Base-by-base conservation (phyloP, 352 stramenopile species). In the Globisporangium takayamanum region DNA sequence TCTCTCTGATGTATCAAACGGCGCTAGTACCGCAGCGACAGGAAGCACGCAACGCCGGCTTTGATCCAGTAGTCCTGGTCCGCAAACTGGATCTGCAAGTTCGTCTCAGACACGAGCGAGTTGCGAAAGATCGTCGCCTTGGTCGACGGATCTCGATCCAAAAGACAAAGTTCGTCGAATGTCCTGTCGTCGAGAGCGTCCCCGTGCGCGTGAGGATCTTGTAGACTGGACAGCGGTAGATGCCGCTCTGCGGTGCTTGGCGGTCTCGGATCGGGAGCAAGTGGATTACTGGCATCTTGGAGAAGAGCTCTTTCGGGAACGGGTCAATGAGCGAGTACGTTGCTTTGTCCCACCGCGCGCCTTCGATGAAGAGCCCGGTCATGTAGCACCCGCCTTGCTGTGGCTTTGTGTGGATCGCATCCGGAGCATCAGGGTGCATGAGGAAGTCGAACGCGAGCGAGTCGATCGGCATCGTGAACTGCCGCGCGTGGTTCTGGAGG, bases 141-240 rank as follows among this genome's bases (percentile, higher is more conserved):
- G 63, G 79, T 84, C 20, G 78, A 84, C 37, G 95, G 16, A 98
- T 82, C 53, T 98, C 93, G 62, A 98, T 96, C 95, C 94, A 98
- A 66, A 98, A 97, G 57, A 98, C 87, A 73, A 98, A 98, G 78
- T 98, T 98, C 26, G 95, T 98, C 37, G 87, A 97, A 68, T 98
- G 95, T 45, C 95, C 95, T 0, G 95, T 98, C 16, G 95, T 98
- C 1, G 91, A 97, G 15, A 98, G 70, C 41, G 90, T 98, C 30
- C 95, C 95, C 53, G 87, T 86, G 50, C 94, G 74, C 22, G 87
- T 97, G 50, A 98, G 79, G 45, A 98, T 95, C 70, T 98, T 98
- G 76, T 98, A 98, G 33, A 98, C 86, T 0, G 94, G 94, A 47
- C 91, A 97, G 22, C 89, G 88, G 53, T 98, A 98, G 50, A 98